Percentiles rank a stretch among this genome's conserved stretches.
Conservation (phyloP, 805 yeast genomes). For the Candida arabinofermentans region DNA sequence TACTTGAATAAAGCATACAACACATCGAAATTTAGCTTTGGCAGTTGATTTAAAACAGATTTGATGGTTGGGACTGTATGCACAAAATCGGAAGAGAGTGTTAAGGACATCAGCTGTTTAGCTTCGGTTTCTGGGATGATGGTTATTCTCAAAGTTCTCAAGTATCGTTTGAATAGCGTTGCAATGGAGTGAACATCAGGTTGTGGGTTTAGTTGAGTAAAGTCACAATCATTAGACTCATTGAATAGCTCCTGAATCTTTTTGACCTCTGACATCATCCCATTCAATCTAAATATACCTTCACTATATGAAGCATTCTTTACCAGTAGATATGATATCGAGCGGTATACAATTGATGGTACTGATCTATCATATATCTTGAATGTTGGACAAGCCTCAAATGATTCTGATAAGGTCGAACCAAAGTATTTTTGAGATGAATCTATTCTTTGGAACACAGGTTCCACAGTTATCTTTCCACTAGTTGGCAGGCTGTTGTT, state of each 20-base stretch:
- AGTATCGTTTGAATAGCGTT: constrained; percentile 76
- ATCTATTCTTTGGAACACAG: constrained; percentile 23
- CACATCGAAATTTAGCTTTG: constrained; percentile 53
- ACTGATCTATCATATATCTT: constrained; percentile 40
- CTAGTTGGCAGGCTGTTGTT: not conserved
- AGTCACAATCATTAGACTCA: constrained; percentile 61
- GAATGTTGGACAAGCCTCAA: constrained; percentile 46
- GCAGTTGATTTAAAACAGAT: constrained; percentile 40
- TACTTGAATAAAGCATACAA: constrained; percentile 65
- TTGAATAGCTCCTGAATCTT: constrained; percentile 68
- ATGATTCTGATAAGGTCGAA: constrained; percentile 50
- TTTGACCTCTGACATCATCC: constrained; percentile 75
- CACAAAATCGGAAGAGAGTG: constrained; percentile 25
- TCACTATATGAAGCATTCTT: constrained; percentile 79
- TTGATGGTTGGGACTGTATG: constrained; percentile 24
- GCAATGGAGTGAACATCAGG: constrained; percentile 85
- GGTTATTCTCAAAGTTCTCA: constrained; percentile 75
- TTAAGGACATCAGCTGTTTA: constrained; percentile 31
- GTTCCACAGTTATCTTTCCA: constrained; percentile 1
- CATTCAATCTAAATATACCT: constrained; percentile 88
- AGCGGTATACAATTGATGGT: constrained; percentile 76
- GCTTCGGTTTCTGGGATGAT: constrained; percentile 50
- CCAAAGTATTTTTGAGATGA: constrained; percentile 50
- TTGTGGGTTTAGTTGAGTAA: constrained; percentile 40
- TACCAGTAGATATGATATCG: constrained; percentile 61